Evolutionary conservation across 441 rosid genomes (phyloP).

Genomic region (Croton setiger): DNA sequence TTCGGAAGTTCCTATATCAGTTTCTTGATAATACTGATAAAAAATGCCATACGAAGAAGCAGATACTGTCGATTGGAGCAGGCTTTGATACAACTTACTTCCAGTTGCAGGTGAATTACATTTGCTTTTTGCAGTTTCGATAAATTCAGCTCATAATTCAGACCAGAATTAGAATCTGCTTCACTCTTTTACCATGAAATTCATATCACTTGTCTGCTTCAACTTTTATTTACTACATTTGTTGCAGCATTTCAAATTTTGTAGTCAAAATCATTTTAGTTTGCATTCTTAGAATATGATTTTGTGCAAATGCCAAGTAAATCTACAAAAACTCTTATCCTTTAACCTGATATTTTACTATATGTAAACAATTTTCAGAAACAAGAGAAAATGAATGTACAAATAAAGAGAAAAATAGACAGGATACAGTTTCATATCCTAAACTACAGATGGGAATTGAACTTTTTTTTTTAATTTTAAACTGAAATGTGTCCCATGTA

Average conservation of each 20-base stretch:
- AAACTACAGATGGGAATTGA: no score
- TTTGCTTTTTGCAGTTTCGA: slow-evolving; percentile 10
- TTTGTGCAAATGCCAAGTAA: not conserved
- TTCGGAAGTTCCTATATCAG: slow-evolving; percentile 73
- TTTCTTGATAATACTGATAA: slow-evolving; percentile 55
- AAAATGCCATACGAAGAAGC: slow-evolving; percentile 47
- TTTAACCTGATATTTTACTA: no score
- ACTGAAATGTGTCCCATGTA: no score
- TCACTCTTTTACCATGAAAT: not conserved
- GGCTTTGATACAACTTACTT: slow-evolving; percentile 91
- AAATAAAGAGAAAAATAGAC: no score
- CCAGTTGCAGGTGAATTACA: slow-evolving; percentile 65
- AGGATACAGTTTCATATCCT: no score
- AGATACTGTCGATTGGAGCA: slow-evolving; percentile 93
- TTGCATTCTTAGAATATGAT: not conserved
- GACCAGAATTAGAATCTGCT: slow-evolving; percentile 1
- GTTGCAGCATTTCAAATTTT: not conserved
- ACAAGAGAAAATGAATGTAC: no score
- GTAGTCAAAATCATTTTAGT: not conserved
- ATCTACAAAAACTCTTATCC: no score
- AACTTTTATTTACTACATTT: not conserved
- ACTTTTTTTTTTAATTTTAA: no score
- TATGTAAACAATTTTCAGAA: no score
- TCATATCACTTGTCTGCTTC: not conserved
- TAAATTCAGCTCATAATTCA: not conserved